Evolutionary conservation across 2,329 filamentous ascomycete genomes (phyloP).

Genomic region (Venturia asperata): DNA sequence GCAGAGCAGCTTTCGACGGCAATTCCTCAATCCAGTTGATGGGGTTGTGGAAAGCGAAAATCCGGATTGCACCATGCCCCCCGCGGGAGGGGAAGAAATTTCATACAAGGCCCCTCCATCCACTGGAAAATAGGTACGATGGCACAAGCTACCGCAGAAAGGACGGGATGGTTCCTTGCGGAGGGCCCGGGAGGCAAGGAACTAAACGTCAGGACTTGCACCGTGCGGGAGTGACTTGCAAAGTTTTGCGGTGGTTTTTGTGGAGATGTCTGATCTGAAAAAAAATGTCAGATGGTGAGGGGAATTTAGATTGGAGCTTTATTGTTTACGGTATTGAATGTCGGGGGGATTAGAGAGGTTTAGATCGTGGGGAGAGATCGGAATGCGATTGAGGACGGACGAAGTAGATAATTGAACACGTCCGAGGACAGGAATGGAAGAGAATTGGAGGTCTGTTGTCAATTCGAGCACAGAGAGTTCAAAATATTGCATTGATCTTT

Average conservation of each 20-base stretch:
- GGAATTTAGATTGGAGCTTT: neutral
- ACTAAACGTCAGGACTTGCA: neutral
- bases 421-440: neutral
- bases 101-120: neutral
- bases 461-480: neutral
- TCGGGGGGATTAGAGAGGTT: neutral
- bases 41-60: neutral
- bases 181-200: neutral
- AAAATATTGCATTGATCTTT: neutral
- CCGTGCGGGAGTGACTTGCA: slow-evolving; percentile 10
- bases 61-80: neutral
- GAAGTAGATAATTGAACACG: neutral
- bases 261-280: slow-evolving; percentile 13
- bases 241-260: slow-evolving; percentile 9
- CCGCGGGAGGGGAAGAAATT: slow-evolving; percentile 1
- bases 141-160: neutral
- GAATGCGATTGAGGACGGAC: no score
- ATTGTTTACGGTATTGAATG: neutral
- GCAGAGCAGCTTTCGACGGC: neutral
- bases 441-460: neutral
- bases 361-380: neutral
- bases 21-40: neutral
- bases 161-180: neutral
- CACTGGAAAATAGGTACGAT: neutral
- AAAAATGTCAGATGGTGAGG: neutral